These are phyloP conservation scores for Didymella exigua DNA, from an alignment of 2,329 filamentous ascomycete species.

Conservation along the genomic window DNA sequence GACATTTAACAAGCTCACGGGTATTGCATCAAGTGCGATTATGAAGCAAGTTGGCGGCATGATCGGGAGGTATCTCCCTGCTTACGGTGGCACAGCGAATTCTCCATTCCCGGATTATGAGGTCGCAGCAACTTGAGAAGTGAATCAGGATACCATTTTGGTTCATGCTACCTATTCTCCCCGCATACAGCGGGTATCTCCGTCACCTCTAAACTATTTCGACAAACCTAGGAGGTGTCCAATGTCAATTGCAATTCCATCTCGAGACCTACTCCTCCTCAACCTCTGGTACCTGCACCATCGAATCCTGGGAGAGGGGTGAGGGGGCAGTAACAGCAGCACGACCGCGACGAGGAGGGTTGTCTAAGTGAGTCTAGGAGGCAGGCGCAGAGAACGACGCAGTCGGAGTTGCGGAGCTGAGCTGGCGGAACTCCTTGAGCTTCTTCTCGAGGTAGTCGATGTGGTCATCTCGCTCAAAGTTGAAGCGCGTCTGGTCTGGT, in stretches of 20 bases:
- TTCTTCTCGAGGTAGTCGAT: constrained; percentile 39
- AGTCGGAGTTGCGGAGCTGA: not conserved
- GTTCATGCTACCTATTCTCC: not conserved
- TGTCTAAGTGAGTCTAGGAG: constrained; percentile 17
- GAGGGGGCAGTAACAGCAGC: not conserved
- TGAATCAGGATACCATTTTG: not conserved
- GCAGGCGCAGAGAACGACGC: constrained; percentile 22
- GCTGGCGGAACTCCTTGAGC: constrained; percentile 28
- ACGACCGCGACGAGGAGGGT: constrained; percentile 15
- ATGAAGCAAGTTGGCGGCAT: constrained; percentile 18
- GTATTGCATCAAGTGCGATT: constrained; percentile 21
- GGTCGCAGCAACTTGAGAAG: not conserved
- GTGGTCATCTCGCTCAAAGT: constrained; percentile 34
- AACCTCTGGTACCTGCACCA: constrained; percentile 4
- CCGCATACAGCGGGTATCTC: not conserved
- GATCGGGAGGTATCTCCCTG: constrained; percentile 19
- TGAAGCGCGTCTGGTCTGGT: constrained; percentile 23
- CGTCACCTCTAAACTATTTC: not conserved
- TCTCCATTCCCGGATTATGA: constrained; percentile 24
- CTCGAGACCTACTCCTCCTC: constrained; percentile 8
- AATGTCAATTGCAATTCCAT: not conserved
- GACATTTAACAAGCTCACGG: constrained; percentile 24
- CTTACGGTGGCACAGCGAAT: constrained; percentile 21
- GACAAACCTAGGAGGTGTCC: not conserved
- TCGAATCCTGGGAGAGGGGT: not conserved